These are phyloP conservation scores for Jacaranda mimosifolia DNA, from an alignment of 257 asterid species.

Conservation along the genomic window DNA sequence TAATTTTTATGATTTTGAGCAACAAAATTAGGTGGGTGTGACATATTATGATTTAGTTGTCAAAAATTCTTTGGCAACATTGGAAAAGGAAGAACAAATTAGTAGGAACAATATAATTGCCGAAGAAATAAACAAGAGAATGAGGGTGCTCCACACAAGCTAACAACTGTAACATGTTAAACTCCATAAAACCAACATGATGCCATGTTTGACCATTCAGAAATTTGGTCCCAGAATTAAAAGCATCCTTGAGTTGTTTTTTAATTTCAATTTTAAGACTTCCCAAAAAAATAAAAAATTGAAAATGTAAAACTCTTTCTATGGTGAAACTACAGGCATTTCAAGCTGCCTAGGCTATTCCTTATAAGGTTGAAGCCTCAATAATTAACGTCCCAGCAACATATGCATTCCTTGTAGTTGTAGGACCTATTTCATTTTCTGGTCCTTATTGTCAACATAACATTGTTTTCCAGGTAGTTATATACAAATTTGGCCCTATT, in stretches of 20 bases:
- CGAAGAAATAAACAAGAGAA: conserved; percentile 47
- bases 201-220: conserved; percentile 21
- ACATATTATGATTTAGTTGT: conserved; percentile 29
- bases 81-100: neutral
- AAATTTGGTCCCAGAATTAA: conserved; percentile 18
- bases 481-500: too few species aligned
- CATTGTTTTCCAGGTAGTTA: conserved; percentile 83
- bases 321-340: too few species aligned
- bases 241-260: neutral
- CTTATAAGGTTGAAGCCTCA: conserved; percentile 83
- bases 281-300: too few species aligned
- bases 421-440: conserved; percentile 88
- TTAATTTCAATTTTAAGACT: neutral
- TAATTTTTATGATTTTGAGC: neutral
- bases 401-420: conserved; percentile 67
- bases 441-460: conserved; percentile 89
- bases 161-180: conserved; percentile 42
- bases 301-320: too few species aligned
- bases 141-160: conserved; percentile 45
- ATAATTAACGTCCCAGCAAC: conserved; percentile 67
- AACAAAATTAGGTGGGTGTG: conserved; percentile 43
- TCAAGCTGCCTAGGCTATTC: conserved; percentile 85
- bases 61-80: conserved; percentile 12
- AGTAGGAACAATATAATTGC: conserved; percentile 43
- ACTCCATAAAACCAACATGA: conserved; percentile 19